phyloP scores from a whole-genome alignment of 495 filamentous ascomycete species.

The Neurospora sp. region DNA sequence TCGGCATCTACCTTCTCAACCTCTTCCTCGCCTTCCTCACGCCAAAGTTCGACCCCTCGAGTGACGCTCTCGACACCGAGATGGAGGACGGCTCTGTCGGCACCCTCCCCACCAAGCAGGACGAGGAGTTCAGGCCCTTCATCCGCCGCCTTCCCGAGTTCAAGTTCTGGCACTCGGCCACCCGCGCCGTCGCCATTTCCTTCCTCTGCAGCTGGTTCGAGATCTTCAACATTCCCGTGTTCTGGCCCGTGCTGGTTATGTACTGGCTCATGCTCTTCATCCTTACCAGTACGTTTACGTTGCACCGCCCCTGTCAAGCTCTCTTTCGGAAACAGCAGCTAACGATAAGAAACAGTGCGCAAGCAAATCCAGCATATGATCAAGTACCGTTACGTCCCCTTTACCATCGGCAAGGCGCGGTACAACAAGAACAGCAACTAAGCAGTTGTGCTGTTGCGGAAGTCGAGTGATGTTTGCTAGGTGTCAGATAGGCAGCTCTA shows the following conservation, averaged over 20 bases:
- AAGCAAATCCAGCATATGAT: conserved; percentile 99
- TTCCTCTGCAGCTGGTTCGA: conserved; percentile 89
- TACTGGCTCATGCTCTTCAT: conserved; percentile 97
- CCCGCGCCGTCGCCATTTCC: conserved; percentile 71
- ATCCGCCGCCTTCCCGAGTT: conserved; percentile 94
- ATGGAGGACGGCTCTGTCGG: conserved; percentile 83
- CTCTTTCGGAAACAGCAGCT: conserved; percentile 8
- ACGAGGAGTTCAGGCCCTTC: conserved; percentile 96
- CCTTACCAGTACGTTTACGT: conserved; percentile 83
- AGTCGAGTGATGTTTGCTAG: not conserved
- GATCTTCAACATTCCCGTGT: conserved; percentile 92
- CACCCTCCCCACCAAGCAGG: conserved; percentile 80
- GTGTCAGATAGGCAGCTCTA: not conserved
- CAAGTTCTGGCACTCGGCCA: conserved; percentile 98
- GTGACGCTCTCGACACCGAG: conserved; percentile 80
- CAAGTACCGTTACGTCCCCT: conserved; percentile 98
- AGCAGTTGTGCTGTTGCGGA: not conserved
- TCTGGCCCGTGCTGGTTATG: conserved; percentile 96
- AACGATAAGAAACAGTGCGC: conserved; percentile 54
- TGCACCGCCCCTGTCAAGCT: not conserved
- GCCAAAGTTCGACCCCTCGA: conserved; percentile 97
- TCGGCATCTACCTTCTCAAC: conserved; percentile 98
- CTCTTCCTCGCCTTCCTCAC: conserved; percentile 97
- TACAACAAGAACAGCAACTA: conserved; percentile 52
- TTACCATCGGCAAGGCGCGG: conserved; percentile 82